Evolutionary conservation across 345 rosid species (phyloP).

Genomic region (Trapa incisa): DNA sequence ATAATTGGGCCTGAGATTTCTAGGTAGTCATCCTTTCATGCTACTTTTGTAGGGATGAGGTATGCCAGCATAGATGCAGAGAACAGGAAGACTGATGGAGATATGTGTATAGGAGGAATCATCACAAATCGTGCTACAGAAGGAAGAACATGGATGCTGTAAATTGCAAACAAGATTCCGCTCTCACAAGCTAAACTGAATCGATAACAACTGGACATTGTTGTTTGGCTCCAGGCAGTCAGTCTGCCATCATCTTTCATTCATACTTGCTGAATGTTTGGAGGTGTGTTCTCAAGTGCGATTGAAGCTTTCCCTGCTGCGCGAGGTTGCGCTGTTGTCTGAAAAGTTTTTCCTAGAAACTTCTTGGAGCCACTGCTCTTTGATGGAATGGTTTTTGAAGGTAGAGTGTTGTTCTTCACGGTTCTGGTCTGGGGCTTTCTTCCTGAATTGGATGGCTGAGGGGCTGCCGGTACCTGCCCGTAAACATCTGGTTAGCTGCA

Average conservation of each 20-base stretch:
- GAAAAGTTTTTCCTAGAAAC: neutral
- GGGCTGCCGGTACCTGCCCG: neutral
- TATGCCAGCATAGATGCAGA: neutral
- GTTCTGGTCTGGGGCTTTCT: neutral
- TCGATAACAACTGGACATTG: neutral
- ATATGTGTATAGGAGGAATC: neutral
- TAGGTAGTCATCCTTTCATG: no score
- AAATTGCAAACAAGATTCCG: neutral
- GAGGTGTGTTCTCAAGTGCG: neutral
- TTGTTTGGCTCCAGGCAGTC: neutral
- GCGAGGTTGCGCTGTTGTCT: neutral
- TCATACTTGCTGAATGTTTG: neutral
- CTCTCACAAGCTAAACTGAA: neutral
- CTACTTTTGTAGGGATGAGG: no score
- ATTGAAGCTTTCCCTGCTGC: neutral
- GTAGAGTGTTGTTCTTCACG: neutral
- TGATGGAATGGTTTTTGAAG: neutral
- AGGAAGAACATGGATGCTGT: neutral
- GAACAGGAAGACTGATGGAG: neutral
- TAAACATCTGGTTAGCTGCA: neutral
- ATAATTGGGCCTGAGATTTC: no score
- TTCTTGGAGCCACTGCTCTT: constrained; percentile 1
- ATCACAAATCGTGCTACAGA: neutral
- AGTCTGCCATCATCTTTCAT: neutral
- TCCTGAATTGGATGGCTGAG: neutral